These are phyloP conservation scores for Puccinia hordei DNA, from an alignment of 1,284 basidiomycete genomes.

Conservation along the genomic window DNA sequence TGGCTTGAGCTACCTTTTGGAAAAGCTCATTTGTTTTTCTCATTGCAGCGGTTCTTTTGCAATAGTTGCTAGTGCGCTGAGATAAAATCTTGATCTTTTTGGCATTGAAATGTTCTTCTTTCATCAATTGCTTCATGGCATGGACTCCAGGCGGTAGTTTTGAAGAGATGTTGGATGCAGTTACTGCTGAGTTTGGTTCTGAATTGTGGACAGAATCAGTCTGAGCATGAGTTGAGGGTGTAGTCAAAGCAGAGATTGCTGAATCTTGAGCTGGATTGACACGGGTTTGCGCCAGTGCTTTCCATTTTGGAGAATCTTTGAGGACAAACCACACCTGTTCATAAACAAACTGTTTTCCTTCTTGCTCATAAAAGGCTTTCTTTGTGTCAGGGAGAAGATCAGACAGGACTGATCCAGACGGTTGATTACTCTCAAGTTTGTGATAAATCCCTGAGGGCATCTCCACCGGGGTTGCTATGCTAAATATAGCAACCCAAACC, in stretches of 20 bases:
- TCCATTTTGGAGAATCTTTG: neutral
- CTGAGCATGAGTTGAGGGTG: neutral
- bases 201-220: neutral
- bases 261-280: neutral
- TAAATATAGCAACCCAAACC: too few species aligned
- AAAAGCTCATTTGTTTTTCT: neutral
- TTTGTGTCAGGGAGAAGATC: conserved; percentile 11
- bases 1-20: neutral
- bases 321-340: conserved; percentile 11
- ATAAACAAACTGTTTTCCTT: conserved; percentile 13
- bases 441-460: too few species aligned
- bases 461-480: too few species aligned
- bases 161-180: neutral
- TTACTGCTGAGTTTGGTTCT: neutral
- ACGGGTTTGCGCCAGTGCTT: neutral
- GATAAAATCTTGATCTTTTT: conserved; percentile 8
- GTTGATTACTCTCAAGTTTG: too few species aligned
- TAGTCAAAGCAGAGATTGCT: too few species aligned
- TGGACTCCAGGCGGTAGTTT: neutral
- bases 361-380: conserved; percentile 11
- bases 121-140: neutral
- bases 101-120: conserved; percentile 6
- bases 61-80: neutral
- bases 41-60: conserved; percentile 1
- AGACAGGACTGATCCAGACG: neutral